phyloP scores from a whole-genome alignment of 129 eudicot species.

The Lonicera japonica region DNA sequence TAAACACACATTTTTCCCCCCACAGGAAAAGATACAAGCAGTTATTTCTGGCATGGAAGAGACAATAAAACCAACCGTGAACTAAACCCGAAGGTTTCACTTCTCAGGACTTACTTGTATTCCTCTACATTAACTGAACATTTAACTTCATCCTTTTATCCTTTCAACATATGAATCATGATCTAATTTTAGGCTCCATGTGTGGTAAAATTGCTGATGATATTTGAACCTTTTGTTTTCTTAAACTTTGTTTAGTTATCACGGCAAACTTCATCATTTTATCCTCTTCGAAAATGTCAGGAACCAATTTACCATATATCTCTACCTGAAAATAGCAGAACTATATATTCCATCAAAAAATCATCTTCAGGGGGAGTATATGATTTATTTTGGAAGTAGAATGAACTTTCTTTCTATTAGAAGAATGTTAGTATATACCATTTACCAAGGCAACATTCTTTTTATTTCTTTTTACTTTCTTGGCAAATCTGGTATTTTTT shows the following conservation, averaged over 20 bases:
- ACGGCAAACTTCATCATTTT: too few species aligned
- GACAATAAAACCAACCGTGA: constrained; percentile 69
- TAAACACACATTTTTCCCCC: constrained; percentile 1
- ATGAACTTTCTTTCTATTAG: too few species aligned
- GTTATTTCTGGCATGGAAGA: constrained; percentile 99
- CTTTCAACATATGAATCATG: constrained; percentile 9
- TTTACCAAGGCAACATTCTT: too few species aligned
- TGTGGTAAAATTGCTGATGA: not conserved
- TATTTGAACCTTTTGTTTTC: not conserved
- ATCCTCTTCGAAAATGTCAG: too few species aligned
- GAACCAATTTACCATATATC: too few species aligned
- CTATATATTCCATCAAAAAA: too few species aligned
- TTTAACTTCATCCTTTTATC: not conserved
- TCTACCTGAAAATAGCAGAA: too few species aligned
- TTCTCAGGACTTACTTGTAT: not conserved
- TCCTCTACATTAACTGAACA: not conserved
- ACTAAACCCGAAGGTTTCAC: constrained; percentile 84
- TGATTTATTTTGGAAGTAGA: too few species aligned
- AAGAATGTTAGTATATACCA: too few species aligned
- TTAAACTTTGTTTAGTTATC: not conserved
- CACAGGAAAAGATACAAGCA: constrained; percentile 53
- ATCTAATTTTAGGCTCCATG: constrained; percentile 1
- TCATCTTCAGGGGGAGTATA: too few species aligned
- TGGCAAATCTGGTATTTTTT: too few species aligned
- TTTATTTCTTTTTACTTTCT: too few species aligned